Percentiles rank a stretch among this genome's conserved stretches.
phyloP scores from a whole-genome alignment of 192 early-diverging fungal genomes.

The Coemansia sp. region DNA sequence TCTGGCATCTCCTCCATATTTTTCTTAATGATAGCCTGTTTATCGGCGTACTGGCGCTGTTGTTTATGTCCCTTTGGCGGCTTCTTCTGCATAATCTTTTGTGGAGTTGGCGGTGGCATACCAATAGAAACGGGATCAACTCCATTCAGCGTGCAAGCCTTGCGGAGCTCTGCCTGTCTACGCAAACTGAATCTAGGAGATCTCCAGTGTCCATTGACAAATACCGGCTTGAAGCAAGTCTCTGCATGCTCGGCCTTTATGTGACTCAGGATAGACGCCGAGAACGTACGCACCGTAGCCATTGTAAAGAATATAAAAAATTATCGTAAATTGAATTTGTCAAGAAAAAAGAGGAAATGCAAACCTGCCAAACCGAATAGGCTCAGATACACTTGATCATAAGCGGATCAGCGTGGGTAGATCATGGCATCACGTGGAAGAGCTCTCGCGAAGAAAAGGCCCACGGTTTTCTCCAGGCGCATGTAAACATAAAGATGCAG shows the following conservation, averaged over 20 bases:
- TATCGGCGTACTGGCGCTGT: slow-evolving; percentile 45
- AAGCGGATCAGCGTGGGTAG: background rate
- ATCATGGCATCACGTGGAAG: background rate
- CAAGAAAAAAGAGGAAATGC: background rate
- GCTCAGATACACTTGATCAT: background rate
- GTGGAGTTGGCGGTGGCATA: slow-evolving; percentile 37
- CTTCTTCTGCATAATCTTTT: slow-evolving; percentile 52
- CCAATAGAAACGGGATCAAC: slow-evolving; percentile 62
- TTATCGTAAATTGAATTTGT: background rate
- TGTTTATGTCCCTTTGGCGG: slow-evolving; percentile 60
- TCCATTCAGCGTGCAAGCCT: slow-evolving; percentile 58
- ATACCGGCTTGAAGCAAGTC: slow-evolving; percentile 41
- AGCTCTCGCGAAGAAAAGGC: background rate
- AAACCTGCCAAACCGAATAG: no score
- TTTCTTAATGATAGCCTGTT: slow-evolving; percentile 48
- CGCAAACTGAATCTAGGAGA: slow-evolving; percentile 58
- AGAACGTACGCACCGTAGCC: slow-evolving; percentile 52
- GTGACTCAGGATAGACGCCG: slow-evolving; percentile 35
- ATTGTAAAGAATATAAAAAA: slow-evolving; percentile 17
- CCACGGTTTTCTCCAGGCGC: background rate
- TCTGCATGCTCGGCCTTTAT: slow-evolving; percentile 25
- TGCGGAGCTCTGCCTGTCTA: slow-evolving; percentile 66
- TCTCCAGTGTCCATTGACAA: slow-evolving; percentile 60
- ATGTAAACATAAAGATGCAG: background rate
- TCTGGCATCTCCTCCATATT: slow-evolving; percentile 57